Percentiles rank a stretch among this genome's conserved stretches.
These are phyloP conservation scores for Ophiostoma pallidulum DNA, from an alignment of 2,329 filamentous ascomycete genomes.

Conservation along the genomic window DNA sequence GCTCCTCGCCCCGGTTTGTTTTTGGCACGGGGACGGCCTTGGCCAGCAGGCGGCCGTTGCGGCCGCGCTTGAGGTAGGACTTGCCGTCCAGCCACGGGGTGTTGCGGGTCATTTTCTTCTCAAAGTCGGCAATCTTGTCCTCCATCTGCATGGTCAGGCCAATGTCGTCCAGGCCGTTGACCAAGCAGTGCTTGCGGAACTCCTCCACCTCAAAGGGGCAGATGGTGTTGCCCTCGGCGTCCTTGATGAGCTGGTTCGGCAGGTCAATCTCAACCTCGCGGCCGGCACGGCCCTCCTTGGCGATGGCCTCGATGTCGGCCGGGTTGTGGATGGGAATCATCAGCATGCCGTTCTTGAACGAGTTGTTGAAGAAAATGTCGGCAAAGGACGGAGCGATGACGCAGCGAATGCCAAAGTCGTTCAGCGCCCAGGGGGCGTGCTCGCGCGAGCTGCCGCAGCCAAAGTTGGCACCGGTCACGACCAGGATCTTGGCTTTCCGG, in stretches of 20 bases:
- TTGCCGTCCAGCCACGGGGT: slow-evolving; percentile 89
- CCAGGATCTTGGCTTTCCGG: slow-evolving; percentile 74
- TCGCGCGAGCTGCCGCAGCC: slow-evolving; percentile 89
- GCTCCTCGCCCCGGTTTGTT: slow-evolving; percentile 78
- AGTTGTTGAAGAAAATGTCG: slow-evolving; percentile 99
- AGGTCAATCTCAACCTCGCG: slow-evolving; percentile 85
- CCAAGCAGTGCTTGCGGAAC: slow-evolving; percentile 87
- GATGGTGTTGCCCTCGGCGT: slow-evolving; percentile 62
- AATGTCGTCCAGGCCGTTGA: slow-evolving; percentile 93
- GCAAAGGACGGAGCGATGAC: slow-evolving; percentile 80
- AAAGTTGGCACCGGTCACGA: slow-evolving; percentile 88
- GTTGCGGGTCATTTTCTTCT: slow-evolving; percentile 63
- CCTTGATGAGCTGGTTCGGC: slow-evolving; percentile 71
- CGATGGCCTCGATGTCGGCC: slow-evolving; percentile 57
- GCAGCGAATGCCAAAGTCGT: slow-evolving; percentile 93
- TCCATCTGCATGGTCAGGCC: slow-evolving; percentile 88
- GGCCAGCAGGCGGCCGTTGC: slow-evolving; percentile 43
- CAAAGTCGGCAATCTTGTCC: slow-evolving; percentile 77
- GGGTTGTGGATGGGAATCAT: slow-evolving; percentile 67
- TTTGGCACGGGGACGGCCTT: slow-evolving; percentile 66
- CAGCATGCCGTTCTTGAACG: slow-evolving; percentile 99
- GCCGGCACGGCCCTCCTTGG: slow-evolving; percentile 67
- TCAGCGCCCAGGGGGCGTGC: slow-evolving; percentile 92
- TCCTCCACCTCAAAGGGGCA: slow-evolving; percentile 79
- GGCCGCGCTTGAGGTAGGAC: slow-evolving; percentile 61